phyloP scores from a whole-genome alignment of 148 eudicot genomes.

The Pharnaceum exiguum region DNA sequence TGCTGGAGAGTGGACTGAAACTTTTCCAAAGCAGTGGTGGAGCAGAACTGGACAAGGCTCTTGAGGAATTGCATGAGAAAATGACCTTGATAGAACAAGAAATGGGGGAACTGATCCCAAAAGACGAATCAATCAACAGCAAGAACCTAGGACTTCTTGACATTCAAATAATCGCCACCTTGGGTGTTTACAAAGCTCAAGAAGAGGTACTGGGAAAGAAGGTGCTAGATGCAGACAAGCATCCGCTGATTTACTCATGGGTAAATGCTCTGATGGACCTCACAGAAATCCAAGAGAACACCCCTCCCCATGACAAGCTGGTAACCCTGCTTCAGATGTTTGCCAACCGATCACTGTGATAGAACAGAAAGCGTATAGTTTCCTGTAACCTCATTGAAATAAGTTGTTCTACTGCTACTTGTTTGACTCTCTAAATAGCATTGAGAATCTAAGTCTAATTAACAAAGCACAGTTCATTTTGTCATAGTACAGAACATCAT shows the following conservation, averaged over 20 bases:
- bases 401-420: neutral
- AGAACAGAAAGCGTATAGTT: neutral
- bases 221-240: conserved; percentile 21
- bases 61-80: conserved; percentile 15
- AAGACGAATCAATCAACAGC: neutral
- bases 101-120: conserved; percentile 16
- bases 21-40: conserved; percentile 9
- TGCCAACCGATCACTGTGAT: neutral
- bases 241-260: conserved; percentile 22
- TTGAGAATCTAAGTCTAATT: no score
- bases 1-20: neutral
- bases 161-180: conserved; percentile 10
- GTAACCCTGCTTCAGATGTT: conserved; percentile 15
- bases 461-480: no score
- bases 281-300: conserved; percentile 20
- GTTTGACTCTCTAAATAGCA: neutral
- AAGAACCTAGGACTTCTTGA: conserved; percentile 25
- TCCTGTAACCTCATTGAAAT: neutral
- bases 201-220: conserved; percentile 24
- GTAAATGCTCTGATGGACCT: conserved; percentile 11
- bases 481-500: no score
- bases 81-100: conserved; percentile 21
- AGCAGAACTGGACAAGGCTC: conserved; percentile 5
- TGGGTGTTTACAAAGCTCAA: conserved; percentile 17
- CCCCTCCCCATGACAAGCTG: conserved; percentile 20